phyloP scores from a whole-genome alignment of 495 filamentous ascomycete species.

The Lindgomyces ingoldianus region DNA sequence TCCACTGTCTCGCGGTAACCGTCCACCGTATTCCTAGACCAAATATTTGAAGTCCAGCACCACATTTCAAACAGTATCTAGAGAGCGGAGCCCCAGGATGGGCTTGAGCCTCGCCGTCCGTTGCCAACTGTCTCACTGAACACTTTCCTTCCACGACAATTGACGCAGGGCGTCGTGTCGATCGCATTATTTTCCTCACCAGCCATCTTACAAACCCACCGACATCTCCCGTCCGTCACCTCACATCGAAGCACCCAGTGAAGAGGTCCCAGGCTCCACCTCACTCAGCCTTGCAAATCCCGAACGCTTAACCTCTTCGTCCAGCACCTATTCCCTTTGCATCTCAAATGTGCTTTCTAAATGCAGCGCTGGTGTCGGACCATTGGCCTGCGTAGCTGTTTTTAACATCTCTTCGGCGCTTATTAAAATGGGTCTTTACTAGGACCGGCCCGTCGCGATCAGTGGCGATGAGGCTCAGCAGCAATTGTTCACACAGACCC shows the following conservation, averaged over 20 bases:
- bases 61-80: not conserved
- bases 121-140: not conserved
- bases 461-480: too few species aligned
- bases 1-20: too few species aligned
- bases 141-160: not conserved
- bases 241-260: too few species aligned
- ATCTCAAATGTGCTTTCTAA: not conserved
- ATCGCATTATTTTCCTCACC: not conserved
- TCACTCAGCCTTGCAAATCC: constrained; percentile 6
- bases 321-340: not conserved
- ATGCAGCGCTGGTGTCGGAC: not conserved
- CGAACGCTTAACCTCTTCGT: not conserved
- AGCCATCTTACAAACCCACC: not conserved
- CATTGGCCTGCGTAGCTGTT: not conserved
- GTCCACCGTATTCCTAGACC: too few species aligned
- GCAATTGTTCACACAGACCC: not conserved
- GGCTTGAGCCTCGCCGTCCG: not conserved
- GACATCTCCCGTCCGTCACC: not conserved
- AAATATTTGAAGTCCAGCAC: too few species aligned
- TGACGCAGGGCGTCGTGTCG: not conserved
- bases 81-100: not conserved
- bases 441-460: not conserved
- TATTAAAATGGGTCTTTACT: not conserved
- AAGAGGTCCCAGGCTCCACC: not conserved
- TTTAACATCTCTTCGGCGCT: not conserved